phyloP scores from a whole-genome alignment of 305 asterid species.

The Fraxinus paxiana region DNA sequence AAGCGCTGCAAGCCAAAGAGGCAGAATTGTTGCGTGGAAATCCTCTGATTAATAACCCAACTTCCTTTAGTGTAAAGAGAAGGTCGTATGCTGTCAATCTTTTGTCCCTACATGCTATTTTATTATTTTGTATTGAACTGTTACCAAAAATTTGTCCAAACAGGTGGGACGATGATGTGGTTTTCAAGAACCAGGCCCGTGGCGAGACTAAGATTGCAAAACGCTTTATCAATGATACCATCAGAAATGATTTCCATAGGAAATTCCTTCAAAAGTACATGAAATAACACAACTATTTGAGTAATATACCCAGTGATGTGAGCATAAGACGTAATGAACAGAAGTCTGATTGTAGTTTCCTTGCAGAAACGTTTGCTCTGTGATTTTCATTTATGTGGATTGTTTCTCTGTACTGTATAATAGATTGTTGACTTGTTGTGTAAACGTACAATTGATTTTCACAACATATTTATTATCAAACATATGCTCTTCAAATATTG shows the following conservation, averaged over 20 bases:
- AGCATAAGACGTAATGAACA: neutral
- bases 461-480: neutral
- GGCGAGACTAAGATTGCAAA: constrained; percentile 72
- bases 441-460: neutral
- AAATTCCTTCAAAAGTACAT: constrained; percentile 65
- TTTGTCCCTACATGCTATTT: neutral
- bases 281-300: constrained; percentile 32
- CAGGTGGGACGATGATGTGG: constrained; percentile 99
- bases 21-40: constrained; percentile 77
- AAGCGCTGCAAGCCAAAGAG: constrained; percentile 80
- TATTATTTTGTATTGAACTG: neutral
- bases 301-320: neutral
- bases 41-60: constrained; percentile 70
- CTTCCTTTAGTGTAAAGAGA: constrained; percentile 78
- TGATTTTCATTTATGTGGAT: neutral
- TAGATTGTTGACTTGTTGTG: neutral
- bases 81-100: constrained; percentile 40
- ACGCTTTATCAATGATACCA: constrained; percentile 91
- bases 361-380: constrained; percentile 9
- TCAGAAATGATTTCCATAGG: constrained; percentile 79
- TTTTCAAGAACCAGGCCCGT: constrained; percentile 91
- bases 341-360: constrained; percentile 5
- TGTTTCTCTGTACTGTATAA: neutral
- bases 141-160: neutral
- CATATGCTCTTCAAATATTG: constrained; percentile 28